phyloP scores from a whole-genome alignment of 345 rosid genomes.

The Citrus cavaleriei region DNA sequence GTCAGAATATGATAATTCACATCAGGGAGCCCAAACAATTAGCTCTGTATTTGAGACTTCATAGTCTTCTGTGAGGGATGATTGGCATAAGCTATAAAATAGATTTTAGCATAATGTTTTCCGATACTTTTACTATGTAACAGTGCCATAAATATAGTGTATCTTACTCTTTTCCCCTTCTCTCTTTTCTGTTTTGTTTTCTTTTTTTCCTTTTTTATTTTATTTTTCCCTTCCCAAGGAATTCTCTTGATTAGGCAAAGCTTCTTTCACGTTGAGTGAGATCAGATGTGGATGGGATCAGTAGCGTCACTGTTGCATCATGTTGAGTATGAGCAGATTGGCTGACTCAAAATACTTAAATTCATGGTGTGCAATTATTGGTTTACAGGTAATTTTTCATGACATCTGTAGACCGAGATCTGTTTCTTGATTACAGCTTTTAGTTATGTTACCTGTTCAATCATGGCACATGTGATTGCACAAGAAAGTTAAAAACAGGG shows the following conservation, averaged over 20 bases:
- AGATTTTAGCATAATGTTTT: constrained; percentile 5
- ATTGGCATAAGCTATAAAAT: background rate
- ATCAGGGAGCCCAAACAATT: constrained; percentile 20
- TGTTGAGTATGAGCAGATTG: constrained; percentile 31
- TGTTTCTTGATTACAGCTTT: constrained; percentile 4
- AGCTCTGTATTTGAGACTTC: constrained; percentile 8
- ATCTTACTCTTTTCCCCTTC: constrained; percentile 30
- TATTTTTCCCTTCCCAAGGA: constrained; percentile 2
- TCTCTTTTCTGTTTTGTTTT: constrained; percentile 12
- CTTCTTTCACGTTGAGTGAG: constrained; percentile 26
- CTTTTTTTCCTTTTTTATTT: background rate
- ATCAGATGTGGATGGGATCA: constrained; percentile 35
- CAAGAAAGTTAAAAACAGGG: background rate
- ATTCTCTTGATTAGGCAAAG: constrained; percentile 19
- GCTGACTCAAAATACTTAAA: constrained; percentile 23
- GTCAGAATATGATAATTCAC: constrained; percentile 17
- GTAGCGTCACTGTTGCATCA: constrained; percentile 21
- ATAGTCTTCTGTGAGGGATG: constrained; percentile 14
- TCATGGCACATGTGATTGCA: background rate
- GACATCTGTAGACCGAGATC: constrained; percentile 7
- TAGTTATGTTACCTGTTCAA: background rate
- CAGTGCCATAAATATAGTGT: constrained; percentile 12
- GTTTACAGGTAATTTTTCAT: constrained; percentile 37
- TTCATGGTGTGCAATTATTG: constrained; percentile 21
- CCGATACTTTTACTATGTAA: constrained; percentile 8